These are phyloP conservation scores for Azolla pinnata DNA, from an alignment of 75 land plant genomes.

Conservation along the genomic window DNA sequence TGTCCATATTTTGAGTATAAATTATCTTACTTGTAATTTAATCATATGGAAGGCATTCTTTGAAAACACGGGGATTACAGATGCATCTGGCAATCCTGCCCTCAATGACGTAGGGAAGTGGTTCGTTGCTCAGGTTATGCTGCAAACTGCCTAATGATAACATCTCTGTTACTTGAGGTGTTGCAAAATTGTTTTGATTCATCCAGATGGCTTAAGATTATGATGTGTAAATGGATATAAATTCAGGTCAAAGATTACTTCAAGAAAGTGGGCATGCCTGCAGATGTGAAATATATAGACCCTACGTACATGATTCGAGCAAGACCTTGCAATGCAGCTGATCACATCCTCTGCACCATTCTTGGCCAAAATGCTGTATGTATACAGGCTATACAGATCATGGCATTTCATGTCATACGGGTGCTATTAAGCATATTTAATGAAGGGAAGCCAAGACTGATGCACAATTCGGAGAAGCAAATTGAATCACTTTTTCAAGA, in stretches of 20 bases:
- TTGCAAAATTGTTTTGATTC: not conserved
- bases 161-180: not conserved
- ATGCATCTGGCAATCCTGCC: constrained; percentile 87
- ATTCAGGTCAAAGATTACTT: constrained; percentile 68
- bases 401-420: no score
- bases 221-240: no score
- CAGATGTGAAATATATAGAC: constrained; percentile 94
- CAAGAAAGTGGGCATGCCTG: constrained; percentile 44
- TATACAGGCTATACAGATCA: not conserved
- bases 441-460: no score
- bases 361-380: constrained; percentile 99
- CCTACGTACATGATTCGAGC: constrained; percentile 99
- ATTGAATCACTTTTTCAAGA: no score
- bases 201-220: not conserved
- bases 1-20: no score
- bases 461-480: no score
- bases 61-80: constrained; percentile 53
- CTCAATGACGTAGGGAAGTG: constrained; percentile 87
- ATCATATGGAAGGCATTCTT: constrained; percentile 59
- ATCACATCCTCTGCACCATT: constrained; percentile 79
- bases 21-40: no score
- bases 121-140: constrained; percentile 19
- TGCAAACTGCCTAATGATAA: not conserved
- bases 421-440: no score
- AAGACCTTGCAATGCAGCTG: constrained; percentile 77